Percentiles rank a stretch among this genome's conserved stretches.
phyloP scores from a whole-genome alignment of 176 grass and related monocot species.

The Phragmites australis region DNA sequence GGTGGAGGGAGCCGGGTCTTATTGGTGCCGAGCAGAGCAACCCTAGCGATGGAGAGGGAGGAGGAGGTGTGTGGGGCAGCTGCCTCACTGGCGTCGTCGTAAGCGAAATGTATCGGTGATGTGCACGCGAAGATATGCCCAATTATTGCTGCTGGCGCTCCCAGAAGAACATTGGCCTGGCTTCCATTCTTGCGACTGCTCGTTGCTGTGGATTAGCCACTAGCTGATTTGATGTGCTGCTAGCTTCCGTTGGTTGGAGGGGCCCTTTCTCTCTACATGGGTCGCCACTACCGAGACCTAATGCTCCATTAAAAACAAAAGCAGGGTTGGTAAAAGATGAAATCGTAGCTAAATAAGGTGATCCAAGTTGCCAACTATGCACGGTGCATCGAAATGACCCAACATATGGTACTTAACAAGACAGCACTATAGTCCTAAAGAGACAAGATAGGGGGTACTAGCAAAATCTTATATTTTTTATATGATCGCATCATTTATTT shows the following conservation, averaged over 20 bases:
- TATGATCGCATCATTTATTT: not conserved
- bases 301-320: not conserved
- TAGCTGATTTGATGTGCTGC: not conserved
- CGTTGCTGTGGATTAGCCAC: not conserved
- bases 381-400: not conserved
- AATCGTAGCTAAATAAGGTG: not conserved
- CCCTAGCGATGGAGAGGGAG: not conserved
- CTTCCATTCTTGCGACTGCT: not conserved
- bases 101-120: conserved; percentile 45
- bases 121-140: conserved; percentile 33
- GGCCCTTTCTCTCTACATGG: not conserved
- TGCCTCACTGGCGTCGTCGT: conserved; percentile 9
- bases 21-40: not conserved
- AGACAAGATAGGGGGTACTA: not conserved
- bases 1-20: not conserved
- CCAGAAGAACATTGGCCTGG: not conserved
- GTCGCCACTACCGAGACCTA: not conserved
- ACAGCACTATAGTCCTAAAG: too few species aligned
- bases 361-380: not conserved
- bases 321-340: not conserved
- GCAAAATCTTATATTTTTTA: not conserved
- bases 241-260: not conserved
- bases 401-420: not conserved
- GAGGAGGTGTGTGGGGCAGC: not conserved
- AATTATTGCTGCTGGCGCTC: conserved; percentile 40